A percentile compares a stretch with the other conserved stretches of the same genome.
phyloP scores from a whole-genome alignment of 192 early-diverging fungal genomes.

The Coemansia sp. region DNA sequence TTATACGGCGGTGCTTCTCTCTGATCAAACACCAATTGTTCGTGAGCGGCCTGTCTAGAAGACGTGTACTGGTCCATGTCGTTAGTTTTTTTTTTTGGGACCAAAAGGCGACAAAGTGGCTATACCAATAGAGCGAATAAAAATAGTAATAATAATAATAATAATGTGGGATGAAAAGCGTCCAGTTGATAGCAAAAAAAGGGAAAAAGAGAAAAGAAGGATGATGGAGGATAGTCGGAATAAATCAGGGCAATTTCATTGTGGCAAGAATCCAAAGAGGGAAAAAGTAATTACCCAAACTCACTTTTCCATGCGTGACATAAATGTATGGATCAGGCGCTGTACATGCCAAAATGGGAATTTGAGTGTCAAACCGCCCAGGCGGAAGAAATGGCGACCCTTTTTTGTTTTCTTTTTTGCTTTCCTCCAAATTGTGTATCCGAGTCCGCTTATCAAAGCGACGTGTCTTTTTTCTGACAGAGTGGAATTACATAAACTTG shows the following conservation, averaged over 20 bases:
- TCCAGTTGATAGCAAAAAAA: neutral
- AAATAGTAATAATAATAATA: neutral
- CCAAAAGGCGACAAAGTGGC: neutral
- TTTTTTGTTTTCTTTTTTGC: neutral
- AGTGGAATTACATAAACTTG: neutral
- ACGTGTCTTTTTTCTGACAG: neutral
- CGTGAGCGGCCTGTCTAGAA: neutral
- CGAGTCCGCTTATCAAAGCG: neutral
- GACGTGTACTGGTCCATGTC: neutral
- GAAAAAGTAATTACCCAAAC: neutral
- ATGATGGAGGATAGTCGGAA: neutral
- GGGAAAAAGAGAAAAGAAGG: neutral
- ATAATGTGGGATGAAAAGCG: neutral
- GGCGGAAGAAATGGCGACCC: neutral
- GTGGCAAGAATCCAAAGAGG: neutral
- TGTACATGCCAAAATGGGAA: neutral
- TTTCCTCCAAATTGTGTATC: neutral
- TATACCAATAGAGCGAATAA: neutral
- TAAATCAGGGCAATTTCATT: neutral
- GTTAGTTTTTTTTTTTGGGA: neutral
- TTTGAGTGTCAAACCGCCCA: neutral
- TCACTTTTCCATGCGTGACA: neutral
- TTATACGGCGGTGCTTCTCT: neutral
- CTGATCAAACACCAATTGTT: neutral
- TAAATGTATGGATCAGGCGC: neutral